A percentile compares a stretch with the other conserved stretches of the same genome.
phyloP scores from a whole-genome alignment of 2,329 filamentous ascomycete genomes.

The Trichoderma sp. region DNA sequence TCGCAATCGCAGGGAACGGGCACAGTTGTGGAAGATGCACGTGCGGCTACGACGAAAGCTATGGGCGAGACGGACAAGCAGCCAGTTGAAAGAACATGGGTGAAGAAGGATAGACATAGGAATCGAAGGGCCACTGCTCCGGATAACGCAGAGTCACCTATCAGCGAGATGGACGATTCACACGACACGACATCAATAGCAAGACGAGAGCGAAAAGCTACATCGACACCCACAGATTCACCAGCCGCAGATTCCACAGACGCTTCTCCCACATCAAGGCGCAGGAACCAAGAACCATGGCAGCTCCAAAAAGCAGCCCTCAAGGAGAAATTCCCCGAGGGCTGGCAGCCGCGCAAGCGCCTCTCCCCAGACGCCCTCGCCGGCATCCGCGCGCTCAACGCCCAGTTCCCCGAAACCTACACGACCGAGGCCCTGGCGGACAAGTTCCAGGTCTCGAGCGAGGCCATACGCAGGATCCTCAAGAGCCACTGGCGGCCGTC shows the following conservation, averaged over 20 bases:
- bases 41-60: background rate
- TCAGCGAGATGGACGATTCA: too few species aligned
- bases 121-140: background rate
- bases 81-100: background rate
- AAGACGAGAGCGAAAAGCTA: background rate
- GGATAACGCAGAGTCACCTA: background rate
- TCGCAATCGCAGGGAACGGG: background rate
- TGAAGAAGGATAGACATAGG: background rate
- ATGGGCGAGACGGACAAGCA: background rate
- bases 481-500: conserved; percentile 73
- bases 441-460: conserved; percentile 83
- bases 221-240: background rate
- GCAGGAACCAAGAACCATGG: conserved; percentile 55
- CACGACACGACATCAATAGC: background rate
- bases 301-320: conserved; percentile 73
- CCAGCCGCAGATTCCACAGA: background rate
- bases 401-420: conserved; percentile 74
- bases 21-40: background rate
- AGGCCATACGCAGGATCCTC: conserved; percentile 84
- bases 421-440: conserved; percentile 71
- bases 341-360: conserved; percentile 81
- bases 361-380: conserved; percentile 89
- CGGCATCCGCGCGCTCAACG: conserved; percentile 83
- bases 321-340: conserved; percentile 74
- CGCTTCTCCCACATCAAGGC: background rate